A percentile compares a stretch with the other conserved stretches of the same genome.
phyloP scores from a whole-genome alignment of 179 eudicot genomes.

The Nepenthes alata region DNA sequence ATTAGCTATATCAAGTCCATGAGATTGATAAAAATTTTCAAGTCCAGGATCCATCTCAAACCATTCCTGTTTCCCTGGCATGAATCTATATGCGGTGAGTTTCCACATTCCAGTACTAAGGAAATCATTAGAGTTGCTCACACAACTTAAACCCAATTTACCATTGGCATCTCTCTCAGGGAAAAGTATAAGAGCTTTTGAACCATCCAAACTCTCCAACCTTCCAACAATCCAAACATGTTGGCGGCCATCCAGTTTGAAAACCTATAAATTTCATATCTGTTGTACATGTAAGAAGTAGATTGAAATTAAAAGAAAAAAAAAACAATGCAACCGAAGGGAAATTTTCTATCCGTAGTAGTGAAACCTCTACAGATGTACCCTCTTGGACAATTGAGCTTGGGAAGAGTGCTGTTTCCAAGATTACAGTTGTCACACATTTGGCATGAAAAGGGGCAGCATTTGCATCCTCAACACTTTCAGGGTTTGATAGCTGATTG shows the following conservation, averaged over 20 bases:
- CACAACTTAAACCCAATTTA: not conserved
- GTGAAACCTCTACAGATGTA: conserved; percentile 38
- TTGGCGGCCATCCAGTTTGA: conserved; percentile 15
- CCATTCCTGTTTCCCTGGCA: conserved; percentile 22
- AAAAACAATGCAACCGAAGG: not conserved
- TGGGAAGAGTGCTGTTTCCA: conserved; percentile 14
- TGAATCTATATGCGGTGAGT: not conserved
- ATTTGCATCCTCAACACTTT: conserved; percentile 10
- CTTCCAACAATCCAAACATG: conserved; percentile 23
- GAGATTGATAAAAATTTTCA: not conserved
- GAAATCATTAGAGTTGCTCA: not conserved
- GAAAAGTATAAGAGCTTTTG: conserved; percentile 19
- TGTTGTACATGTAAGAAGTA: conserved; percentile 6
- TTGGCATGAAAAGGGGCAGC: conserved; percentile 10
- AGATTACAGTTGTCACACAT: conserved; percentile 5
- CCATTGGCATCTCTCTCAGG: conserved; percentile 15
- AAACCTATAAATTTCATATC: conserved; percentile 24
- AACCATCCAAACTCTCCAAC: conserved; percentile 17
- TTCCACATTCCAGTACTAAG: not conserved
- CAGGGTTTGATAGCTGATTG: conserved; percentile 3
- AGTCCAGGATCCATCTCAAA: conserved; percentile 15
- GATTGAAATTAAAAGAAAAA: not conserved
- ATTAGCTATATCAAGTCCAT: conserved; percentile 3
- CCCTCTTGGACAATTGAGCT: conserved; percentile 24
- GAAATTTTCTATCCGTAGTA: not conserved